These are phyloP conservation scores for Aleurites moluccanus DNA, from an alignment of 441 rosid species.

Conservation along the genomic window DNA sequence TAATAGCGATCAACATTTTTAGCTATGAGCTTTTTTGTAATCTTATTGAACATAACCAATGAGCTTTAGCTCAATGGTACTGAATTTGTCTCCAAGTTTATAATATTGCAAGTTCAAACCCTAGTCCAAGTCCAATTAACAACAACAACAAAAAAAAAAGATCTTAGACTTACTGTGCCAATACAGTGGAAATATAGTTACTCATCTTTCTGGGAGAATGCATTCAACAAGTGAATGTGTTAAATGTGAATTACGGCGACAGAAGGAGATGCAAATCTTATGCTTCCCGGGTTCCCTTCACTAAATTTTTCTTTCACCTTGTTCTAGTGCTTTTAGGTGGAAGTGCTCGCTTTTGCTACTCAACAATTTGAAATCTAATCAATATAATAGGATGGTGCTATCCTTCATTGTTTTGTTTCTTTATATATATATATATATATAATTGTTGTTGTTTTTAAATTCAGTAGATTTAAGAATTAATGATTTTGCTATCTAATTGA, in stretches of 20 bases:
- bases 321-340: not conserved
- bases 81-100: no score
- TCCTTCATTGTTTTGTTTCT: not conserved
- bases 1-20: not conserved
- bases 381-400: not conserved
- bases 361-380: not conserved
- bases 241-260: not conserved
- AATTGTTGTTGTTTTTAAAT: not conserved
- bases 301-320: not conserved
- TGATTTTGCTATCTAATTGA: not conserved
- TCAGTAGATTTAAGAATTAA: not conserved
- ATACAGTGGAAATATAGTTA: constrained; percentile 4
- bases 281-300: not conserved
- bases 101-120: no score
- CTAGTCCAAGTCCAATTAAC: no score
- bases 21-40: not conserved
- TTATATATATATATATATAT: not conserved
- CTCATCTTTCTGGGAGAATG: not conserved
- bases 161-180: not conserved
- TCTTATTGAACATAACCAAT: not conserved
- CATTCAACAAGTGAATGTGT: not conserved
- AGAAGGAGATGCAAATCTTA: not conserved
- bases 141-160: no score
- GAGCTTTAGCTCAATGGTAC: no score
- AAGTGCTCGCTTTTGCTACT: not conserved